Conservation (phyloP, 371 early-diverging fungal species). For the Thermomucor indicae-seudaticae region DNA sequence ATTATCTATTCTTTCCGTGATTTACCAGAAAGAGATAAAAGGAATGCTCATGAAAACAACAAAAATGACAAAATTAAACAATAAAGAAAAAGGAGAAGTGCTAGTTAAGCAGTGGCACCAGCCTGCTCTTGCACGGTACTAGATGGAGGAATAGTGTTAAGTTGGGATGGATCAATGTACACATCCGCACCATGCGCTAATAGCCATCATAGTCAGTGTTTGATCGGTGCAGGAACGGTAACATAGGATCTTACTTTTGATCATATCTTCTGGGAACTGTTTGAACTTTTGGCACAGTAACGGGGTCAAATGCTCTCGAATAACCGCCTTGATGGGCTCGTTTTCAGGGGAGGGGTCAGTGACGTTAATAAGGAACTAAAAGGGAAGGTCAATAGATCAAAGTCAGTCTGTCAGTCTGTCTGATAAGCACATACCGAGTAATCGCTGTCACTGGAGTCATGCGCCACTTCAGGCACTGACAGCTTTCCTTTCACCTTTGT, state of each 20-base stretch:
- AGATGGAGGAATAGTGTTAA: conserved; percentile 24
- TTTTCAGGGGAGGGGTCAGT: conserved; percentile 46
- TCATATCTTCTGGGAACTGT: conserved; percentile 69
- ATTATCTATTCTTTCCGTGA: too few relatives aligned
- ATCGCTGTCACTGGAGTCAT: conserved; percentile 79
- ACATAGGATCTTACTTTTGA: conserved; percentile 45
- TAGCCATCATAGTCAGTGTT: neutral
- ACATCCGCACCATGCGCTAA: conserved; percentile 84
- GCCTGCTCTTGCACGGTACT: too few relatives aligned
- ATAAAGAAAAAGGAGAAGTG: too few relatives aligned
- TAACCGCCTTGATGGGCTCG: conserved; percentile 58
- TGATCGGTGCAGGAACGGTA: neutral
- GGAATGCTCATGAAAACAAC: too few relatives aligned
- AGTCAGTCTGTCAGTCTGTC: neutral
- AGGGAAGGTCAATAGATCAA: too few relatives aligned
- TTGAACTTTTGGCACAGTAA: conserved; percentile 53
- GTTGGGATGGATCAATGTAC: conserved; percentile 63
- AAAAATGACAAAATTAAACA: too few relatives aligned
- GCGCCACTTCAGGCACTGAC: conserved; percentile 83
- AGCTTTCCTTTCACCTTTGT: conserved; percentile 63
- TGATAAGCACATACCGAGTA: conserved; percentile 53
- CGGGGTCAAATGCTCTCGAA: conserved; percentile 58
- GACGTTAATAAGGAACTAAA: conserved; percentile 66
- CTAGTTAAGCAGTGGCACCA: conserved; percentile 2
- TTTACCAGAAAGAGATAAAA: too few relatives aligned